Evolutionary conservation across 805 yeast genomes (phyloP), one percentile per base, ranked within the genome.

Genomic region (Isabelozyma heimii): DNA sequence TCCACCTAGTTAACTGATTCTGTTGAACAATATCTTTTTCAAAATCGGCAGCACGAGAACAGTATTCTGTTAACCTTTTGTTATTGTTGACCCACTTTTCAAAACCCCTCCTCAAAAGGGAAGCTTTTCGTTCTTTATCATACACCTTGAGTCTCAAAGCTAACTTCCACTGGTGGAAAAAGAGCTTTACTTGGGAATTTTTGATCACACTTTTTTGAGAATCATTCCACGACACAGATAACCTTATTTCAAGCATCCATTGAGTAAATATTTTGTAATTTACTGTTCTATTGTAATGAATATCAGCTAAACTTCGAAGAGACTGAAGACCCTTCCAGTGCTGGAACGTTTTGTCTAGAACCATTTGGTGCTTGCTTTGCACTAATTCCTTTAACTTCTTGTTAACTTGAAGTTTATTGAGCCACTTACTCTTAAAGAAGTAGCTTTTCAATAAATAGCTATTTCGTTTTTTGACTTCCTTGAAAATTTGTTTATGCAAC

Each of bases 151-250:
- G n/a, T 8, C 8, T 9, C n/a, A 30, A 9, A 5, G 35, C 44
- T 17, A 57, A 40, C 28, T 51, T 54, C 66, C 66, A 65, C 17
- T 49, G 14, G 12, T 39, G 43, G 27, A 60, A 52, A 4, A 24
- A 14, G 8, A 43, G 38, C 10, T 16, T 24, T 2, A 30, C 10
- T 30, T 30, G 35, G 5, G 35, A 30, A 30, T 30, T 7, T 13
- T 30, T 30, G 8, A 30, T 30, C n/a, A 30, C 35, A 30, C 35
- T 30, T 8, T 8, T 30, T 30, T 30, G 35, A 9, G 35, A 8
- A 13, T 30, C 35, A 8, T 30, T 30, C 35, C 35, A 30, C 8
- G 35, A 3, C n/a, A 30, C 4, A 9, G 35, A 30, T 30, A 30
- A 13, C n/a, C n/a, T 30, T 9, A 30, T 24, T 30, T 30, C n/a